These are phyloP conservation scores for Camillea tinctor DNA, from an alignment of 2,329 filamentous ascomycete species.

Conservation along the genomic window DNA sequence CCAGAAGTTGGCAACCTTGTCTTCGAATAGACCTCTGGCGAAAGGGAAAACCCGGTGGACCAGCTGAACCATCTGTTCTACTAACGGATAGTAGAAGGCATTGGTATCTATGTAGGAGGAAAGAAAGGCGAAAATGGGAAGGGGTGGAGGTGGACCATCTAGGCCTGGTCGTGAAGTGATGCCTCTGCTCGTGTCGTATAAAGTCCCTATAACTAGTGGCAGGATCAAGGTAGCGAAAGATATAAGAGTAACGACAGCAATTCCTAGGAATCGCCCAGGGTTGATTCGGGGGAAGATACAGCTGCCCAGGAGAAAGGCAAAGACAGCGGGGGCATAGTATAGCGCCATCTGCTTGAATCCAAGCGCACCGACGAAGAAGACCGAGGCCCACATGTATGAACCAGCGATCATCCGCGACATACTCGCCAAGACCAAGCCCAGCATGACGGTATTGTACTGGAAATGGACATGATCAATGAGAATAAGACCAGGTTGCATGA, in stretches of 20 bases:
- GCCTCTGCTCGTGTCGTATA: slow-evolving; percentile 67
- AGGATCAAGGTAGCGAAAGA: slow-evolving; percentile 75
- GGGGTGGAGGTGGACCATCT: slow-evolving; percentile 56
- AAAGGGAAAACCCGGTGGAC: slow-evolving; percentile 95
- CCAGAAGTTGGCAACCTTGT: slow-evolving; percentile 99
- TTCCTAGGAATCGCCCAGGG: slow-evolving; percentile 66
- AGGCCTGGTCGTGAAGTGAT: slow-evolving; percentile 57
- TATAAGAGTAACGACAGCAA: slow-evolving; percentile 68
- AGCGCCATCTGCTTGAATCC: slow-evolving; percentile 99
- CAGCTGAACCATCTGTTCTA: slow-evolving; percentile 79
- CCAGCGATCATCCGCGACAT: slow-evolving; percentile 87
- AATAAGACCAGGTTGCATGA: slow-evolving; percentile 89
- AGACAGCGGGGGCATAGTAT: slow-evolving; percentile 92
- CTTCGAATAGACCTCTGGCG: slow-evolving; percentile 91
- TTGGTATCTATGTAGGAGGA: slow-evolving; percentile 59
- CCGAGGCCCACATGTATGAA: slow-evolving; percentile 80
- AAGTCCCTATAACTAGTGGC: slow-evolving; percentile 70
- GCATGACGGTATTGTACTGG: slow-evolving; percentile 98
- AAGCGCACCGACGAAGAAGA: slow-evolving; percentile 92
- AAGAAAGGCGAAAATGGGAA: slow-evolving; percentile 62
- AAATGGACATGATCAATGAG: slow-evolving; percentile 84
- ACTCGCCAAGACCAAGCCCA: slow-evolving; percentile 82
- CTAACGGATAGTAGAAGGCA: slow-evolving; percentile 69
- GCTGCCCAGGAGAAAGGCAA: slow-evolving; percentile 84
- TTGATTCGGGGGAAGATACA: slow-evolving; percentile 76